Conservation (phyloP, 2,329 filamentous ascomycete species). For the Phyllosticta ampelicida region DNA sequence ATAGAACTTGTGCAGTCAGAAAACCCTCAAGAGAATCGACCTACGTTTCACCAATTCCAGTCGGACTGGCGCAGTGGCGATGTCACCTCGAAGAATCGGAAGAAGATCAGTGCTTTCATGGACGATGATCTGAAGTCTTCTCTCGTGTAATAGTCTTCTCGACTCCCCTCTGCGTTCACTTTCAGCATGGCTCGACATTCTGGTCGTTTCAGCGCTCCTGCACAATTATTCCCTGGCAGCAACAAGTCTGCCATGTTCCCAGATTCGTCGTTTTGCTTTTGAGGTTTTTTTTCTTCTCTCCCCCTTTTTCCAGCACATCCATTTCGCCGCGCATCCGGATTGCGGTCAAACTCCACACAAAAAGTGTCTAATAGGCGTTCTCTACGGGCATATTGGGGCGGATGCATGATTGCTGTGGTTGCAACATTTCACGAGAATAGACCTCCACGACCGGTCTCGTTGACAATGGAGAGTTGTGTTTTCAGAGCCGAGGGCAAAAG, state of each 20-base stretch:
- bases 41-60: constrained; percentile 42
- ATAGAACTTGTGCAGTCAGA: constrained; percentile 44
- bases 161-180: not conserved
- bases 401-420: constrained; percentile 10
- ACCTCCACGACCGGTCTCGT: constrained; percentile 3
- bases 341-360: constrained; percentile 1
- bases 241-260: not conserved
- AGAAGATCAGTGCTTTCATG: constrained; percentile 44
- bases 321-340: not conserved
- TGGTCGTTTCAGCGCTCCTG: constrained; percentile 8
- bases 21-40: constrained; percentile 27
- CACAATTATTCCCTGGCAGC: constrained; percentile 6
- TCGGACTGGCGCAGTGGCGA: constrained; percentile 44
- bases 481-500: not conserved
- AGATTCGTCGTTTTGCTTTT: constrained; percentile 3
- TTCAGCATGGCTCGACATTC: not conserved
- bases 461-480: not conserved
- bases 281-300: not conserved
- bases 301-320: constrained; percentile 2
- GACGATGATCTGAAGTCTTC: constrained; percentile 41
- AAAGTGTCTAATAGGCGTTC: constrained; percentile 10
- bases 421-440: constrained; percentile 8
- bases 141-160: constrained; percentile 32
- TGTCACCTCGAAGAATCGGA: constrained; percentile 46
- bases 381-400: constrained; percentile 9